Evolutionary conservation across 1,284 basidiomycete genomes (phyloP).

Genomic region (Ustilago curta): DNA sequence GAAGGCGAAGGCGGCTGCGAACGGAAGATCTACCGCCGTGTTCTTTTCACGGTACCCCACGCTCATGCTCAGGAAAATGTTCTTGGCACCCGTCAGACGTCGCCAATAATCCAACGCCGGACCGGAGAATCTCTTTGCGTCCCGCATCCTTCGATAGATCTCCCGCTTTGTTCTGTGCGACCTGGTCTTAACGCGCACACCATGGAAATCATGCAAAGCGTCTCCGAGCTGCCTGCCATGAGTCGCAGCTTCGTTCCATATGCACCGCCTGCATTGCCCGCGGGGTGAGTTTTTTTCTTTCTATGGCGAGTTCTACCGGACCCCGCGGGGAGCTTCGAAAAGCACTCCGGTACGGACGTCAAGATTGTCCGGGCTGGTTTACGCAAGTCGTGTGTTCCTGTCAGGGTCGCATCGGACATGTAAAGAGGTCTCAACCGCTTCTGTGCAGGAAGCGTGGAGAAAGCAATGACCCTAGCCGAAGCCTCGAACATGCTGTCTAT

Average conservation of each 20-base stretch:
- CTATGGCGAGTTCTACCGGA: too few relatives aligned
- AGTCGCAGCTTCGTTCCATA: not conserved
- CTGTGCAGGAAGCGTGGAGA: too few relatives aligned
- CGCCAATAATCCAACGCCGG: not conserved
- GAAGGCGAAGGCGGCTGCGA: not conserved
- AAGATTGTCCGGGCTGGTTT: not conserved
- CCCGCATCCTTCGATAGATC: not conserved
- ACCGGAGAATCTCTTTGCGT: not conserved
- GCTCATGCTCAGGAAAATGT: conserved; percentile 3
- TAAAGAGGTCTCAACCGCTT: too few relatives aligned
- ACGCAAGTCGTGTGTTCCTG: not conserved
- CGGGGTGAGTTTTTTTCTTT: not conserved
- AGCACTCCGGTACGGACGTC: not conserved
- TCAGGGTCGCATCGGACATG: too few relatives aligned
- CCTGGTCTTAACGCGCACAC: not conserved
- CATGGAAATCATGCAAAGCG: too few relatives aligned
- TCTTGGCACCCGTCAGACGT: conserved; percentile 6
- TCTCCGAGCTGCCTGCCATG: not conserved
- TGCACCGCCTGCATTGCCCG: not conserved
- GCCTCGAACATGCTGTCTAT: too few relatives aligned
- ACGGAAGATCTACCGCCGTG: not conserved
- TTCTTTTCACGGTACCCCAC: conserved; percentile 7
- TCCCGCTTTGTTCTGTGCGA: not conserved
- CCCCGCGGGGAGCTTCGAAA: conserved; percentile 4
- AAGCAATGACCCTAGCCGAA: too few relatives aligned